Conservation (phyloP, 1,139 yeast species). For the Yamadazyma spencermartinsiae region DNA sequence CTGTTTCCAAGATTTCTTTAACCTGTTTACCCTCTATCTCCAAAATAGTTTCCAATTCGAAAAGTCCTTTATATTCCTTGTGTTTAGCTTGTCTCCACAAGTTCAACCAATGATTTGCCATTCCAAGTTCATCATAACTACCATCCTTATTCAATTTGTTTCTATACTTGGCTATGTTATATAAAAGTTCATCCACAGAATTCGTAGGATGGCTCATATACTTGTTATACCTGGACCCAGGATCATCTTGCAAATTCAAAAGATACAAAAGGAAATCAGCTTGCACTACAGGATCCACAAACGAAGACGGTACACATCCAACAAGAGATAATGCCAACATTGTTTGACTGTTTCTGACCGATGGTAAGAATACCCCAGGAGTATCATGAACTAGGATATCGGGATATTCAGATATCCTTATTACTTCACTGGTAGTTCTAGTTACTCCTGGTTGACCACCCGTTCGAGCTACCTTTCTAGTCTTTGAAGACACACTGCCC, state of each 20-base stretch:
- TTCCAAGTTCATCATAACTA: constrained; percentile 55
- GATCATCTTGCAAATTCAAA: constrained; percentile 62
- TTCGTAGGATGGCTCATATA: constrained; percentile 71
- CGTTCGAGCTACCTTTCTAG: constrained; percentile 73
- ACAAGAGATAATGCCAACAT: constrained; percentile 76
- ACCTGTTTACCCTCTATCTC: constrained; percentile 29
- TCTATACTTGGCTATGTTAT: constrained; percentile 49
- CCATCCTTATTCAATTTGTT: constrained; percentile 33
- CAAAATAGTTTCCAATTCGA: constrained; percentile 38
- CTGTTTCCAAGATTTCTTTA: constrained; percentile 26
- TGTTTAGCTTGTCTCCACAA: constrained; percentile 63
- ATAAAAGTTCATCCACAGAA: constrained; percentile 61
- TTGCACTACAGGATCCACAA: constrained; percentile 79
- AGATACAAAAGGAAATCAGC: constrained; percentile 83
- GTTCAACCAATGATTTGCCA: constrained; percentile 69
- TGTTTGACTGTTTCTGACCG: constrained; percentile 61
- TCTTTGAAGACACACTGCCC: constrained; percentile 30
- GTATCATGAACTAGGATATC: constrained; percentile 80
- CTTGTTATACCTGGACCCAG: constrained; percentile 45
- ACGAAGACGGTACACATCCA: constrained; percentile 72
- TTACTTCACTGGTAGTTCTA: constrained; percentile 72
- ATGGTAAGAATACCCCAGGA: constrained; percentile 89
- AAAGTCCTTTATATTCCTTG: constrained; percentile 31
- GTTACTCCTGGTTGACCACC: constrained; percentile 95
- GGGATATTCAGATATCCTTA: constrained; percentile 62